Evolutionary conservation across 129 eudicot species (phyloP), one percentile per base, ranked within the genome.

Genomic region (Ambrosia artemisiifolia): DNA sequence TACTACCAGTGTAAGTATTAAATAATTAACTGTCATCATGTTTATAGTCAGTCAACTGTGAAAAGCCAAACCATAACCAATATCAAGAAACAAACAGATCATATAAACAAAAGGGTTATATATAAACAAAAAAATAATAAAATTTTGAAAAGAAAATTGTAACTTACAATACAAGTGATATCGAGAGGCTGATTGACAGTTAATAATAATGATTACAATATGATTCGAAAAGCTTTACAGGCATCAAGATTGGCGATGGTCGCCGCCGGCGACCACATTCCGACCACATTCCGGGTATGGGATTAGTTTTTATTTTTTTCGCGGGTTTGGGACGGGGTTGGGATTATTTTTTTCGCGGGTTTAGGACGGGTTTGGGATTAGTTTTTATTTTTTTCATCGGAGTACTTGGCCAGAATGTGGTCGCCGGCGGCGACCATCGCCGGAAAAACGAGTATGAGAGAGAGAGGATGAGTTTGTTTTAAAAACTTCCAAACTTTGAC

Each of bases 131-230:
- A 62, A 54, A 66, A 4, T 30, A 33, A 30, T 11, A 18, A 16
- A 12, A 62, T 11, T 44, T 43, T 56, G 46, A 17, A 35, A 33
- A n/a, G 5, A 55, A 20, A 13, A 63, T 63, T 43, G 4, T 50
- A 70, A 78, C 82, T 78, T 78, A 78, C 82, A 50, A n/a, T 44
- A 32, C 30, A 67, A 65, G 76, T 60, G 16, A 69, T 20, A 69
- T 42, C 66, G 65, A 66, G 53, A 54, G 67, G 59, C n/a, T 38
- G 82, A 63, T 71, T 32, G 77, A 42, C 60, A 43, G 33, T 71
- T 71, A 50, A 11, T 9, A 30, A 71, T 78, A 72, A 78, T 78
- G 77, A 78, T 78, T 42, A 71, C 42, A 32, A 71, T n/a, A 78
- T 63, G 72, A 70, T 70, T 66, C 76, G 10, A 70, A 70, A 63